Conservation (phyloP, 2,329 filamentous ascomycete species). For the Calonectria honghensis region DNA sequence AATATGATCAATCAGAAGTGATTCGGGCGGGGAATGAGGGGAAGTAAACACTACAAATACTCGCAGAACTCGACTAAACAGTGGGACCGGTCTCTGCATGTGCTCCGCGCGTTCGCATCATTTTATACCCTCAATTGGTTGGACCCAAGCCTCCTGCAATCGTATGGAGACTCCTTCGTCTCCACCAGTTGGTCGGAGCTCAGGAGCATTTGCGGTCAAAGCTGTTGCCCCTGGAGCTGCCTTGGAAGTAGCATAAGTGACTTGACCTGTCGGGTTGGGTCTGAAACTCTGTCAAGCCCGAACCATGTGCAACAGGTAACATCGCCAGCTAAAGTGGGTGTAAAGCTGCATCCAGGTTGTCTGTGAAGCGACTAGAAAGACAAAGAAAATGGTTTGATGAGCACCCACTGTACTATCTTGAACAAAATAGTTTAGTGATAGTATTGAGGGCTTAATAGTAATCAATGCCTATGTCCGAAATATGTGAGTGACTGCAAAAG, state of each 20-base stretch:
- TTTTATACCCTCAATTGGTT: neutral
- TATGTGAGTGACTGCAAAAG: neutral
- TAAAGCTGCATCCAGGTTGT: neutral
- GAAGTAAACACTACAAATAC: neutral
- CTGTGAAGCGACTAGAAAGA: neutral
- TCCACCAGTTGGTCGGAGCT: neutral
- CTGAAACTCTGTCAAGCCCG: neutral
- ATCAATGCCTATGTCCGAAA: neutral
- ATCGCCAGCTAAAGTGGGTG: neutral
- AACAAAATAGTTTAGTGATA: neutral
- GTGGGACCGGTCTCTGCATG: neutral
- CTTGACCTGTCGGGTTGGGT: neutral
- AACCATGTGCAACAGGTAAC: neutral
- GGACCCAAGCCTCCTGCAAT: neutral
- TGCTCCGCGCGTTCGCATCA: slow-evolving; percentile 1
- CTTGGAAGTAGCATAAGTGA: neutral
- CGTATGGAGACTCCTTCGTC: neutral
- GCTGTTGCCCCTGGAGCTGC: neutral
- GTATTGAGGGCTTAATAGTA: neutral
- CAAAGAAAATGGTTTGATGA: neutral
- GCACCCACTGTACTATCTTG: neutral
- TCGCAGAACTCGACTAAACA: neutral
- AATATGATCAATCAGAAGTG: neutral
- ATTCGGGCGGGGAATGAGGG: neutral
- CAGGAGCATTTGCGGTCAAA: neutral